These are phyloP conservation scores for Geotrichum fermentans DNA, from an alignment of 1,139 yeast genomes.

Conservation along the genomic window DNA sequence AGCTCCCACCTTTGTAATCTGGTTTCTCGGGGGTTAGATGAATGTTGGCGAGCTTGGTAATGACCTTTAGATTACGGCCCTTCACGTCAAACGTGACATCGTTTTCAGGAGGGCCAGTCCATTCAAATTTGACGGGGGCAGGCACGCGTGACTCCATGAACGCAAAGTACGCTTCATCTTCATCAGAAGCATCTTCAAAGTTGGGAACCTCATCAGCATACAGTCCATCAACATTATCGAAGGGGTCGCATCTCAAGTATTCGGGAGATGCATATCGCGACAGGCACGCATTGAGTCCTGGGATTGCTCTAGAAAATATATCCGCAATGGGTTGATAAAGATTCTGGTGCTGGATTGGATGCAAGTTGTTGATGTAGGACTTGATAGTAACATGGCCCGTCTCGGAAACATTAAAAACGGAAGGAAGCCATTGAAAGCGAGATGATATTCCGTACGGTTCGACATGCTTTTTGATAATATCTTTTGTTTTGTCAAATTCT, in stretches of 20 bases:
- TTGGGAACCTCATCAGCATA: constrained; percentile 7
- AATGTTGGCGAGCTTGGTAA: constrained; percentile 44
- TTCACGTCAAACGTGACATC: constrained; percentile 11
- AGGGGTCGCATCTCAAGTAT: constrained; percentile 7
- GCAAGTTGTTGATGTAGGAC: constrained; percentile 44
- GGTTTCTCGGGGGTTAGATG: constrained; percentile 45
- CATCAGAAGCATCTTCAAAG: not conserved
- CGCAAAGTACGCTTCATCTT: constrained; percentile 7
- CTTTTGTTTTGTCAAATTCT: not conserved
- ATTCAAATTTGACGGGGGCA: constrained; percentile 21
- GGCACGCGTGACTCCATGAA: constrained; percentile 24
- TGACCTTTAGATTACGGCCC: constrained; percentile 36
- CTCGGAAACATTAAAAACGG: constrained; percentile 22
- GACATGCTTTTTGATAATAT: constrained; percentile 22
- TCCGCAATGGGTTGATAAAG: constrained; percentile 37
- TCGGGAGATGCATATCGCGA: constrained; percentile 19
- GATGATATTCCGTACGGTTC: constrained; percentile 25
- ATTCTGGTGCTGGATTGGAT: constrained; percentile 33
- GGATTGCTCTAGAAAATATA: constrained; percentile 36
- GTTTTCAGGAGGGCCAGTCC: constrained; percentile 13
- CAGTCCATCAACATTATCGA: constrained; percentile 6
- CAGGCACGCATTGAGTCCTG: constrained; percentile 38
- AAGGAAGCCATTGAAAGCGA: constrained; percentile 30
- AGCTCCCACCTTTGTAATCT: constrained; percentile 42
- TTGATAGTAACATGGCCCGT: constrained; percentile 25